Percentiles rank a stretch among this genome's conserved stretches.
phyloP scores from a whole-genome alignment of 805 yeast genomes.

The Candida parachauliodes region DNA sequence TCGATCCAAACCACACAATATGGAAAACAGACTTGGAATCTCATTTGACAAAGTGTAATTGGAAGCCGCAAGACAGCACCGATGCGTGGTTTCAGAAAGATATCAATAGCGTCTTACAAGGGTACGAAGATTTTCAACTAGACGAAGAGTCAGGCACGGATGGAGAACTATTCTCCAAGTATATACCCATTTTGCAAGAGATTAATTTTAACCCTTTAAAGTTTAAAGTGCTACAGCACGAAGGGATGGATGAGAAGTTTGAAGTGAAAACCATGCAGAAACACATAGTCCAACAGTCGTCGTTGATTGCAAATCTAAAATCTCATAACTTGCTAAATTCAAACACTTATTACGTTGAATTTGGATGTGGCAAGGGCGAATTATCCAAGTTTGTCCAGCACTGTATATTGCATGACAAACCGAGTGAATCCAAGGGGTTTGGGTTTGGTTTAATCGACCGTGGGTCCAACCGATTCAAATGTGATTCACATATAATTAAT shows the following conservation, averaged over 20 bases:
- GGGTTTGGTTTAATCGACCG: slow-evolving; percentile 70
- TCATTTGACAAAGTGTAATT: slow-evolving; percentile 64
- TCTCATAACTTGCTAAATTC: slow-evolving; percentile 34
- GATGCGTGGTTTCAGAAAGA: slow-evolving; percentile 53
- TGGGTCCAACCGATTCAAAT: slow-evolving; percentile 71
- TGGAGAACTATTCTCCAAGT: slow-evolving; percentile 13
- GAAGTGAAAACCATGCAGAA: slow-evolving; percentile 50
- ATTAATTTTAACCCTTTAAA: slow-evolving; percentile 17
- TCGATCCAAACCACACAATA: slow-evolving; percentile 71
- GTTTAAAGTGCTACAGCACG: slow-evolving; percentile 18
- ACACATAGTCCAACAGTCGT: slow-evolving; percentile 80
- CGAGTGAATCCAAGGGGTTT: slow-evolving; percentile 7
- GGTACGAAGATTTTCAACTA: slow-evolving; percentile 10
- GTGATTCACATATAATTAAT: slow-evolving; percentile 62
- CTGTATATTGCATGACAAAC: slow-evolving; percentile 21
- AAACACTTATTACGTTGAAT: slow-evolving; percentile 54
- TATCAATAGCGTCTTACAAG: slow-evolving; percentile 32
- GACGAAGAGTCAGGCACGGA: slow-evolving; percentile 6
- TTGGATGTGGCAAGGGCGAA: slow-evolving; percentile 92
- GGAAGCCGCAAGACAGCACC: slow-evolving; percentile 28
- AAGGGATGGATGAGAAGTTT: slow-evolving; percentile 38
- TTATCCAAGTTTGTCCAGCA: slow-evolving; percentile 59
- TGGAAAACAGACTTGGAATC: slow-evolving; percentile 53
- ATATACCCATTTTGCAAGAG: slow-evolving; percentile 15
- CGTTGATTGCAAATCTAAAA: slow-evolving; percentile 67